phyloP scores from a whole-genome alignment of 169 alveolate genomes.

The Plasmodium gaboni region DNA sequence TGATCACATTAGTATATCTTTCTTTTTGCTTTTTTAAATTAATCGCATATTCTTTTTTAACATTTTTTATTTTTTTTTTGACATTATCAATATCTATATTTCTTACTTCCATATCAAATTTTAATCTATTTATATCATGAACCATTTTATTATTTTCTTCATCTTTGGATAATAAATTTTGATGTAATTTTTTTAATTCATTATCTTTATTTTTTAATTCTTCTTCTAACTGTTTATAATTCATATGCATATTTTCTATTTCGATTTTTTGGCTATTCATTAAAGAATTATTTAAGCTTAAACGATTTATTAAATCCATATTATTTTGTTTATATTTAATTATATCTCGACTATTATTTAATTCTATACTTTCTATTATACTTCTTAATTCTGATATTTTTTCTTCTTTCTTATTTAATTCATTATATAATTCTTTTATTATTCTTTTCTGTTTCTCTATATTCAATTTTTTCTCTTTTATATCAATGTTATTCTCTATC shows the following conservation, averaged over 20 bases:
- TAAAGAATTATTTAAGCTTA: slow-evolving; percentile 53
- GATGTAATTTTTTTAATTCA: slow-evolving; percentile 56
- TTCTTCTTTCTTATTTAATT: slow-evolving; percentile 65
- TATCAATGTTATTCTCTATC: slow-evolving; percentile 27
- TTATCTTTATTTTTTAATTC: slow-evolving; percentile 70
- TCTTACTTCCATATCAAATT: slow-evolving; percentile 61
- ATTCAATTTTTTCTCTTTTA: slow-evolving; percentile 51
- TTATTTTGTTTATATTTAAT: slow-evolving; percentile 65
- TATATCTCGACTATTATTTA: slow-evolving; percentile 56
- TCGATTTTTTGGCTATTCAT: slow-evolving; percentile 68
- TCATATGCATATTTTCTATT: slow-evolving; percentile 76
- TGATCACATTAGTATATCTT: slow-evolving; percentile 24
- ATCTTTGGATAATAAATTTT: slow-evolving; percentile 39
- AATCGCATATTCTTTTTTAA: slow-evolving; percentile 55
- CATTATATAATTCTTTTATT: slow-evolving; percentile 54
- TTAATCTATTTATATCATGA: slow-evolving; percentile 44
- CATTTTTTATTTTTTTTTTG: slow-evolving; percentile 35
- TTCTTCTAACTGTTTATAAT: slow-evolving; percentile 72
- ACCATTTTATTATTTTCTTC: slow-evolving; percentile 63
- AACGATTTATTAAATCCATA: slow-evolving; percentile 41
- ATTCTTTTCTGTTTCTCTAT: slow-evolving; percentile 71
- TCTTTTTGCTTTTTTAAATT: slow-evolving; percentile 65
- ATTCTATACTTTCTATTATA: slow-evolving; percentile 52
- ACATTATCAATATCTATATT: slow-evolving; percentile 42
- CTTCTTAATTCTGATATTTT: slow-evolving; percentile 30